phyloP scores from a whole-genome alignment of 768 basidiomycete species.

The Coprinellus micaceus region DNA sequence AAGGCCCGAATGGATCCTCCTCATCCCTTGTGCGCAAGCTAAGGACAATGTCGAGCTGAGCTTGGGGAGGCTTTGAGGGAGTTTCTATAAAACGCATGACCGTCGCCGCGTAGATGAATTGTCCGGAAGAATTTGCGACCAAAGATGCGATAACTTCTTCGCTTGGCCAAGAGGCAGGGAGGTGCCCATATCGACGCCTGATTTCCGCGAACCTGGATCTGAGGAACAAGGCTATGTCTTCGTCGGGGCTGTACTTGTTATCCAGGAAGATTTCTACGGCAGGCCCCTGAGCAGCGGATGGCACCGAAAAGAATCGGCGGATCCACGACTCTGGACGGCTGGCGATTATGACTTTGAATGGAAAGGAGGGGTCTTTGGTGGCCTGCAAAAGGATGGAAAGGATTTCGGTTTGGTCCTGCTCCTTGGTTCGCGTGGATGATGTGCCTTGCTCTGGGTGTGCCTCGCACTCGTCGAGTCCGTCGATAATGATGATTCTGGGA shows the following conservation, averaged over 20 bases:
- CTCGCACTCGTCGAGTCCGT: slow-evolving; percentile 13
- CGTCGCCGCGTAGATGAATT: no score
- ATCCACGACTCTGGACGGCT: slow-evolving; percentile 6
- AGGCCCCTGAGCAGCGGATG: background rate
- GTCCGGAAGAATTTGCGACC: background rate
- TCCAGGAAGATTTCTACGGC: background rate
- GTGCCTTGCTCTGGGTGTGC: no score
- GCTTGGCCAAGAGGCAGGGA: slow-evolving; percentile 4
- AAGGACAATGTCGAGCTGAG: no score
- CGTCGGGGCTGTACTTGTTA: no score
- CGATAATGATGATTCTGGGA: slow-evolving; percentile 6
- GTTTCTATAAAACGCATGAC: no score
- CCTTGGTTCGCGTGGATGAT: background rate
- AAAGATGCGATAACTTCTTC: background rate
- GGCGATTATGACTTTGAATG: slow-evolving; percentile 1
- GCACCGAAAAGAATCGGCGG: background rate
- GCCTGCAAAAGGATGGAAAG: slow-evolving; percentile 1
- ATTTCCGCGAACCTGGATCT: background rate
- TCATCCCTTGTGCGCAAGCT: no score
- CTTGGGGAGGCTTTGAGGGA: no score
- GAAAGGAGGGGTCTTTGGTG: background rate
- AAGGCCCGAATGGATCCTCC: no score
- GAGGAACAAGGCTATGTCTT: background rate
- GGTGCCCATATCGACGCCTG: background rate
- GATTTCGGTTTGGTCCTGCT: slow-evolving; percentile 1